Evolutionary conservation across 2,329 filamentous ascomycete genomes (phyloP).

Genomic region (Penicillium sp.): DNA sequence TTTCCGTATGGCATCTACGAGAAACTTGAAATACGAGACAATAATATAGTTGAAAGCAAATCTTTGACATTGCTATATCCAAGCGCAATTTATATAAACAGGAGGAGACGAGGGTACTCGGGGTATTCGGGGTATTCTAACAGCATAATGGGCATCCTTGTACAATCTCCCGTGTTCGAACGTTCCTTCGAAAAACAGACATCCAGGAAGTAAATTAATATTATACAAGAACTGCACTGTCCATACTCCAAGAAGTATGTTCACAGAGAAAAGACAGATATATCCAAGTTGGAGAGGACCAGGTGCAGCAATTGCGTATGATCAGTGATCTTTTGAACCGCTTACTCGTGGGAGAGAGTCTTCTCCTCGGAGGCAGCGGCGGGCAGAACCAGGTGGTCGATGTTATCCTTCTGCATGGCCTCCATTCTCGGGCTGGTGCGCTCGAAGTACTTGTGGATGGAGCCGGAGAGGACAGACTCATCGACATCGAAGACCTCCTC

Average conservation of each 20-base stretch:
- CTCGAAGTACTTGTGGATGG: conserved; percentile 55
- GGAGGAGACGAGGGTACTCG: neutral
- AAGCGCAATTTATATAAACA: neutral
- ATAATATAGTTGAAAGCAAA: neutral
- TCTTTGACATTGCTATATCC: neutral
- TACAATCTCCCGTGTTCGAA: conserved; percentile 1
- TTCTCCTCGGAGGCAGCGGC: conserved; percentile 13
- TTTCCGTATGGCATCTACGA: no score
- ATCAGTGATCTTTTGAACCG: neutral
- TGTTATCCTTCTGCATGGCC: conserved; percentile 28
- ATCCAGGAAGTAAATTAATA: neutral
- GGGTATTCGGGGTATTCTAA: conserved; percentile 3
- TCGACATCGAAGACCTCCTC: conserved; percentile 37
- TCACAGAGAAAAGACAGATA: neutral
- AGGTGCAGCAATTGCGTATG: neutral
- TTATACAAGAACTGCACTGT: conserved; percentile 1
- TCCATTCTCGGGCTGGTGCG: conserved; percentile 47
- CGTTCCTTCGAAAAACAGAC: neutral
- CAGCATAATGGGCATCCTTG: conserved; percentile 1
- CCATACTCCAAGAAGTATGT: neutral
- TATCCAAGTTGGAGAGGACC: neutral
- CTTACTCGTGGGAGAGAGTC: conserved; percentile 11
- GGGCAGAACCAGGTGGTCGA: conserved; percentile 13
- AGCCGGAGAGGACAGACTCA: conserved; percentile 47
- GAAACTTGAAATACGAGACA: no score